Conservation (phyloP, 2,329 filamentous ascomycete genomes). For the Bimuria novae-zelandiae region DNA sequence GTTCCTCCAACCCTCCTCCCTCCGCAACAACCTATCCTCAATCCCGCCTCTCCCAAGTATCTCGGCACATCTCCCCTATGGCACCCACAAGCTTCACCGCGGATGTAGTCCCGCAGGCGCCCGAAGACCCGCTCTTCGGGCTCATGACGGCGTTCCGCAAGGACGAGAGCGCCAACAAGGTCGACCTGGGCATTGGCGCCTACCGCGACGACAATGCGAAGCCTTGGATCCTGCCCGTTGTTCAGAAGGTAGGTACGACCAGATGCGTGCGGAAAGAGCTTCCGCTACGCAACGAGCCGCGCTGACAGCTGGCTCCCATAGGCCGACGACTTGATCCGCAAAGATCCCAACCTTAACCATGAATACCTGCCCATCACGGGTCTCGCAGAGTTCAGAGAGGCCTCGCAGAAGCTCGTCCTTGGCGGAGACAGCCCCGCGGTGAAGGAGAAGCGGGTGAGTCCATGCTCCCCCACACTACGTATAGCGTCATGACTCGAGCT, state of each 20-base stretch:
- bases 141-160: conserved; percentile 86
- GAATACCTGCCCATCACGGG: conserved; percentile 98
- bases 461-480: conserved; percentile 16
- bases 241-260: conserved; percentile 76
- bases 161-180: conserved; percentile 77
- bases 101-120: conserved; percentile 81
- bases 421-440: conserved; percentile 80
- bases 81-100: conserved; percentile 72
- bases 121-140: conserved; percentile 93
- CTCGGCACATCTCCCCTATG: conserved; percentile 70
- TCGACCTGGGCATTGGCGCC: conserved; percentile 93
- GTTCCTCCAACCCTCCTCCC: conserved; percentile 13
- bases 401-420: conserved; percentile 88
- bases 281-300: conserved; percentile 1
- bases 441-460: conserved; percentile 72
- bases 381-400: conserved; percentile 80
- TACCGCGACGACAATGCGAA: conserved; percentile 96
- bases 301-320: conserved; percentile 49
- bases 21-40: conserved; percentile 29
- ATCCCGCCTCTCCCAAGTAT: conserved; percentile 60
- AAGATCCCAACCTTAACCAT: conserved; percentile 91
- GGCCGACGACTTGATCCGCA: conserved; percentile 88
- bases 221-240: conserved; percentile 94
- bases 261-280: not conserved
- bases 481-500: conserved; percentile 37